phyloP scores from a whole-genome alignment of 2,329 filamentous ascomycete genomes.

The Didymella exigua region DNA sequence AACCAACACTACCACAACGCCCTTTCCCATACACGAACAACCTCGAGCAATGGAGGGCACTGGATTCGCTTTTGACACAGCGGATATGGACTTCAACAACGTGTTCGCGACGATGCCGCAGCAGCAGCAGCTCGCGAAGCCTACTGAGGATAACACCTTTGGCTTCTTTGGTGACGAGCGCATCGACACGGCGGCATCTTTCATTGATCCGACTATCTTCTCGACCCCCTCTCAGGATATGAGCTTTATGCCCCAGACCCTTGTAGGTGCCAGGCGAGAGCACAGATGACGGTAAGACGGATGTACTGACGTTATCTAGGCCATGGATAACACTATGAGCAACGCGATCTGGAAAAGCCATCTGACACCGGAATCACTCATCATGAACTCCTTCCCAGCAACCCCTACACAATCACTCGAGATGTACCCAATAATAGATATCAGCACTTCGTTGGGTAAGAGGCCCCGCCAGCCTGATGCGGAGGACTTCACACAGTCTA shows the following conservation, averaged over 20 bases:
- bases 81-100: slow-evolving; percentile 39
- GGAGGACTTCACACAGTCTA: slow-evolving; percentile 41
- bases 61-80: slow-evolving; percentile 39
- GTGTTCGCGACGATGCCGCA: slow-evolving; percentile 32
- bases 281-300: neutral
- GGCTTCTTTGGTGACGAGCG: slow-evolving; percentile 43
- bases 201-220: slow-evolving; percentile 30
- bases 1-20: slow-evolving; percentile 24
- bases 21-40: slow-evolving; percentile 18
- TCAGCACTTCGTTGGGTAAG: slow-evolving; percentile 33
- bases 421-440: slow-evolving; percentile 26
- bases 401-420: slow-evolving; percentile 39
- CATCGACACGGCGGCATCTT: slow-evolving; percentile 38
- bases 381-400: slow-evolving; percentile 31
- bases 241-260: slow-evolving; percentile 34
- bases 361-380: slow-evolving; percentile 26
- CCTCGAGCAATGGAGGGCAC: slow-evolving; percentile 34
- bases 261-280: slow-evolving; percentile 31
- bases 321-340: slow-evolving; percentile 43
- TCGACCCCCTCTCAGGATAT: slow-evolving; percentile 27
- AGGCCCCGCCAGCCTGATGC: slow-evolving; percentile 38
- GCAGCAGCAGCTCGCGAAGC: slow-evolving; percentile 33
- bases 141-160: slow-evolving; percentile 40
- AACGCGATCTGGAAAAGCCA: slow-evolving; percentile 34
- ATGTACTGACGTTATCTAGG: slow-evolving; percentile 21